Conservation (phyloP, 1,139 yeast species). For the Blastobotrys aristatus region DNA sequence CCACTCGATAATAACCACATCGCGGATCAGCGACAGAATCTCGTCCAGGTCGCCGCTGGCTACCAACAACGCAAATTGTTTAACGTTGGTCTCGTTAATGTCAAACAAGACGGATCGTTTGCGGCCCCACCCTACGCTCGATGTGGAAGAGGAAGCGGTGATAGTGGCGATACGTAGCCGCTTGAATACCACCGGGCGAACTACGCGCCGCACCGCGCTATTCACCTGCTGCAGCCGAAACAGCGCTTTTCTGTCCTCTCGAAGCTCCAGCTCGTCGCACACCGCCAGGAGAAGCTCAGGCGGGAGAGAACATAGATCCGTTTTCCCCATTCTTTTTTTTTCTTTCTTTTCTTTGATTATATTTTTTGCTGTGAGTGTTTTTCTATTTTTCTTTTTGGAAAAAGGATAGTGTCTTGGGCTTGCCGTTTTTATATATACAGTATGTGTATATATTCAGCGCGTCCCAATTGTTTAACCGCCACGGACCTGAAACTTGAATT, state of each 20-base stretch:
- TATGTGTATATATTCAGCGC: no score
- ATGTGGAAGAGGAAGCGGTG: background rate
- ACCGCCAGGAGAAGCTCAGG: background rate
- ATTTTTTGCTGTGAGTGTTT: no score
- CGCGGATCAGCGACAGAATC: background rate
- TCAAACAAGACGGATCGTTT: background rate
- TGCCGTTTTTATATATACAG: no score
- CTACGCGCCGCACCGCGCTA: background rate
- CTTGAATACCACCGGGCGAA: constrained; percentile 1
- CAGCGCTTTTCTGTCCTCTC: background rate
- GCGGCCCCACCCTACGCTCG: background rate
- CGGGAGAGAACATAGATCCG: background rate
- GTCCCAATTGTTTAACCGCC: no score
- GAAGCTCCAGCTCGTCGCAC: background rate
- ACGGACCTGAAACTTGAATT: no score
- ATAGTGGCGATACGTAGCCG: background rate
- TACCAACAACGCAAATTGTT: background rate
- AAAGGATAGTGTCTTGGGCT: no score
- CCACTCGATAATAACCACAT: background rate
- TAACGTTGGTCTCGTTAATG: background rate
- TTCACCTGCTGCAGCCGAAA: background rate
- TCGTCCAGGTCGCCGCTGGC: background rate
- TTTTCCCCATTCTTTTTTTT: no score
- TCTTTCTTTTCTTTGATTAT: no score
- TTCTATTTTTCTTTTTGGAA: no score